A percentile compares a stretch with the other conserved stretches of the same genome.
Evolutionary conservation across 2,329 filamentous ascomycete genomes (phyloP).

Genomic region (Fusarium sp.): DNA sequence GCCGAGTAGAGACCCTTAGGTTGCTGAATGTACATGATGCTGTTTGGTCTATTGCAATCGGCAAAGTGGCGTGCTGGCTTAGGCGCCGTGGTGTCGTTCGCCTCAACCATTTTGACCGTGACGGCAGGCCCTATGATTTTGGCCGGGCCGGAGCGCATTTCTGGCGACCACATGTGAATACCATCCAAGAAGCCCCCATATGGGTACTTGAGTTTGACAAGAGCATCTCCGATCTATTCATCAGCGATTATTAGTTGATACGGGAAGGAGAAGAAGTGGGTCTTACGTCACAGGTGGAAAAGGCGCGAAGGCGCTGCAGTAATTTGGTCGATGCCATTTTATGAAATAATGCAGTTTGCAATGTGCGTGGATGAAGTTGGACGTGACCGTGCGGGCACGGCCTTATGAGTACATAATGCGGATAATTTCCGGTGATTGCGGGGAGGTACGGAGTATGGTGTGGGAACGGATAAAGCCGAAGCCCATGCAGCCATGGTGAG

Average conservation of each 20-base stretch:
- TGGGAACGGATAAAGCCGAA: too few relatives aligned
- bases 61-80: conserved; percentile 48
- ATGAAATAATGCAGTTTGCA: too few relatives aligned
- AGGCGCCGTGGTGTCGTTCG: conserved; percentile 45
- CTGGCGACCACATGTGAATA: conserved; percentile 45
- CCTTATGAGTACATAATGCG: too few relatives aligned
- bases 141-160: conserved; percentile 9
- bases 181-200: conserved; percentile 47
- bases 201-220: conserved; percentile 50
- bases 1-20: conserved; percentile 47
- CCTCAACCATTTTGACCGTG: conserved; percentile 50
- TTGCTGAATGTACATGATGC: conserved; percentile 51
- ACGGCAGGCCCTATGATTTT: conserved; percentile 47
- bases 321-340: too few relatives aligned
- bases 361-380: too few relatives aligned
- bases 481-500: too few relatives aligned
- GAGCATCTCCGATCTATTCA: conserved; percentile 40
- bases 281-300: too few relatives aligned
- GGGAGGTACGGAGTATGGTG: too few relatives aligned
- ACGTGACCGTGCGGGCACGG: too few relatives aligned
- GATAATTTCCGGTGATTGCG: too few relatives aligned
- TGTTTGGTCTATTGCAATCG: conserved; percentile 44
- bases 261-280: accelerated
- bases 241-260: too few relatives aligned
- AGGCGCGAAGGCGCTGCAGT: too few relatives aligned